Conservation (phyloP, 2,329 filamentous ascomycete species). For the Calonectria pseudoreteaudii region DNA sequence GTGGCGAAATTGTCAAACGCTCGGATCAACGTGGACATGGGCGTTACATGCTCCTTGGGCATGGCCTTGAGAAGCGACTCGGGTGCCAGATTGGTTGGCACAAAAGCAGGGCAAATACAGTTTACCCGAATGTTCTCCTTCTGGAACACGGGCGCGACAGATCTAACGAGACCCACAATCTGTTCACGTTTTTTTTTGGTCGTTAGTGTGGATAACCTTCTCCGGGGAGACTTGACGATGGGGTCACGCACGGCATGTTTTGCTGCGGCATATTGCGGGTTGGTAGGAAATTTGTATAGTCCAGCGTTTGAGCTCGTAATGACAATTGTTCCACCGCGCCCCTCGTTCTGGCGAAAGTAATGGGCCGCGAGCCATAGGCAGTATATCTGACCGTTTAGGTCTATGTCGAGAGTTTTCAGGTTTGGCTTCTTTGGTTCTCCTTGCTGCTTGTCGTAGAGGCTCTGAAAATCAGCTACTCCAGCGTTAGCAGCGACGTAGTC, state of each 20-base stretch:
- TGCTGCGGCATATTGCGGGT: conserved; percentile 8
- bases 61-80: conserved; percentile 2
- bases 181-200: not conserved
- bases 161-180: conserved; percentile 10
- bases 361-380: conserved; percentile 5
- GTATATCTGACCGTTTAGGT: conserved; percentile 10
- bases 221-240: not conserved
- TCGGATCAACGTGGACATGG: conserved; percentile 9
- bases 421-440: conserved; percentile 5
- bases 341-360: conserved; percentile 11
- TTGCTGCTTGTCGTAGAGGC: conserved; percentile 9
- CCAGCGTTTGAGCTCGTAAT: conserved; percentile 10
- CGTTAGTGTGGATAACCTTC: not conserved
- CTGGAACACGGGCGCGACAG: conserved; percentile 5
- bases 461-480: conserved; percentile 13
- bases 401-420: conserved; percentile 16
- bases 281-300: conserved; percentile 12
- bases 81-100: conserved; percentile 3
- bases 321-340: conserved; percentile 10
- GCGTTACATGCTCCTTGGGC: conserved; percentile 15
- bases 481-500: conserved; percentile 12
- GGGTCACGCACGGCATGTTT: not conserved
- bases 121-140: conserved; percentile 20
- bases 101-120: conserved; percentile 15
- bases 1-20: conserved; percentile 9